Conservation (phyloP, 2,329 filamentous ascomycete genomes). For the Emergomyces orientalis region DNA sequence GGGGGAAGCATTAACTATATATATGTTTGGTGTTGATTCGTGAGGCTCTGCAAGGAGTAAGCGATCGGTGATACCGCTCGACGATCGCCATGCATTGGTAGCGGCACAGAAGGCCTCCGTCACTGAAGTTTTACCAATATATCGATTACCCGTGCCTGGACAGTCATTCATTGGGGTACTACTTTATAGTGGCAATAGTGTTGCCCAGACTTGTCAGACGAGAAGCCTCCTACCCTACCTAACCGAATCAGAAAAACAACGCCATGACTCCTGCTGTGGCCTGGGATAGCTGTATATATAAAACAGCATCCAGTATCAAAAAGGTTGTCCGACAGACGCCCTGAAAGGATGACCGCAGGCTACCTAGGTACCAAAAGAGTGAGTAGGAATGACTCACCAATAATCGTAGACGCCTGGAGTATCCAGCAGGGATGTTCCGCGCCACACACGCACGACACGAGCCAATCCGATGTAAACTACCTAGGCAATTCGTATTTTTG, state of each 20-base stretch:
- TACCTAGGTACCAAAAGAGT: neutral
- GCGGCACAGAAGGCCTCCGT: neutral
- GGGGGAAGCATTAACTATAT: constrained; percentile 2
- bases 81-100: neutral
- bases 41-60: neutral
- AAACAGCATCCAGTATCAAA: neutral
- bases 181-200: neutral
- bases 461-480: neutral
- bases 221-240: neutral
- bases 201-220: neutral
- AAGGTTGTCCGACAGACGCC: neutral
- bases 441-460: neutral
- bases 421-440: neutral
- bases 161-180: neutral
- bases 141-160: too few relatives aligned
- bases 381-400: neutral
- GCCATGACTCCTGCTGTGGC: neutral
- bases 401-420: neutral
- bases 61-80: neutral
- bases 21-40: neutral
- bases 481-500: neutral
- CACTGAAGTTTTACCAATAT: neutral
- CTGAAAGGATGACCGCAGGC: neutral
- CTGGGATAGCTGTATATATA: neutral
- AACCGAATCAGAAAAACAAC: neutral